These are phyloP conservation scores for Canariomyces notabilis DNA, from an alignment of 2,329 filamentous ascomycete species.

Conservation along the genomic window DNA sequence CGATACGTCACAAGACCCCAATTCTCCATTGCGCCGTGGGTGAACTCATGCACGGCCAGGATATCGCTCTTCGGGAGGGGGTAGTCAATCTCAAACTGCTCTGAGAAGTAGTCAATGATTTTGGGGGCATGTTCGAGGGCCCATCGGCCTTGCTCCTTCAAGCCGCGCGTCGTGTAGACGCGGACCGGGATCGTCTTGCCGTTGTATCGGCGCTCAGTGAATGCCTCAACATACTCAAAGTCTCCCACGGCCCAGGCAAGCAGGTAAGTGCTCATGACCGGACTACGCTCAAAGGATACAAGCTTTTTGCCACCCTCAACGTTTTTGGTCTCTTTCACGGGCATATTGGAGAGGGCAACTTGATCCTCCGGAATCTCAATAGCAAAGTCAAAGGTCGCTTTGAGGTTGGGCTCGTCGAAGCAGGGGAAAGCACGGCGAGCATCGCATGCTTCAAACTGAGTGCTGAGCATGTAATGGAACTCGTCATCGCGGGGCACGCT, in stretches of 20 bases:
- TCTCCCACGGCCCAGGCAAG: slow-evolving; percentile 93
- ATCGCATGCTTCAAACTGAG: slow-evolving; percentile 96
- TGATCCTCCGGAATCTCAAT: slow-evolving; percentile 87
- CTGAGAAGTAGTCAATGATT: slow-evolving; percentile 94
- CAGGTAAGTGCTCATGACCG: slow-evolving; percentile 88
- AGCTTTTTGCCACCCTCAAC: slow-evolving; percentile 60
- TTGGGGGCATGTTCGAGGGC: slow-evolving; percentile 87
- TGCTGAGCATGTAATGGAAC: slow-evolving; percentile 77
- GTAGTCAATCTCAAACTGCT: slow-evolving; percentile 90
- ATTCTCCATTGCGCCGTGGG: slow-evolving; percentile 83
- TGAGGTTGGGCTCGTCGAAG: slow-evolving; percentile 96
- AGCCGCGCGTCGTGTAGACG: slow-evolving; percentile 91
- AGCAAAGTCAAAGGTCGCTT: slow-evolving; percentile 90
- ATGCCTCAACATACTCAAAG: slow-evolving; percentile 92
- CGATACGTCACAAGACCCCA: slow-evolving; percentile 96
- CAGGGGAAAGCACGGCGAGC: slow-evolving; percentile 93
- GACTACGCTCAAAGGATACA: slow-evolving; percentile 77
- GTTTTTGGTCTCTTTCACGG: slow-evolving; percentile 64
- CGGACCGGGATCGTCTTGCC: slow-evolving; percentile 87
- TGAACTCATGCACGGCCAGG: slow-evolving; percentile 90
- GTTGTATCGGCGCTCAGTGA: slow-evolving; percentile 84
- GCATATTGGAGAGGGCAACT: slow-evolving; percentile 93
- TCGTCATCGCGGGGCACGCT: slow-evolving; percentile 72
- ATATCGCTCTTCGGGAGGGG: slow-evolving; percentile 89
- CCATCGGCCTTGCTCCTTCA: slow-evolving; percentile 86